Percentiles rank a stretch among this genome's conserved stretches.
phyloP scores from a whole-genome alignment of 2,329 filamentous ascomycete species.

The Sporothrix mexicana region DNA sequence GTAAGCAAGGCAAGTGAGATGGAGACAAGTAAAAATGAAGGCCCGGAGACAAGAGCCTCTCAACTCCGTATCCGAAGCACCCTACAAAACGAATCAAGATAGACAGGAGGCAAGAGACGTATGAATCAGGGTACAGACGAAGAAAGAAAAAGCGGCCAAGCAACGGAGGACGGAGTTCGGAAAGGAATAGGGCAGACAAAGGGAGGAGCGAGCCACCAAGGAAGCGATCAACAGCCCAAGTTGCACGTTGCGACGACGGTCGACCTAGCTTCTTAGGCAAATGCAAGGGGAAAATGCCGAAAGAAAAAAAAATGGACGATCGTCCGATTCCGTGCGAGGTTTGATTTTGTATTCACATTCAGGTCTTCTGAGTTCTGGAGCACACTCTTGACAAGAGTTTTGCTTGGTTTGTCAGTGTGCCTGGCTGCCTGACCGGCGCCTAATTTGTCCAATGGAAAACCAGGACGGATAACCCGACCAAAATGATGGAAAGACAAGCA shows the following conservation, averaged over 20 bases:
- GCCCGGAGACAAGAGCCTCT: background rate
- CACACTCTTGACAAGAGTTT: too few relatives aligned
- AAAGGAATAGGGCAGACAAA: slow-evolving; percentile 6
- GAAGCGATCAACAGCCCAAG: background rate
- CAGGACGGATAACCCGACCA: background rate
- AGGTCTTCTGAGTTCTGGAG: too few relatives aligned
- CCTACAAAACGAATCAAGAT: background rate
- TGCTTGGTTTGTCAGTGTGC: too few relatives aligned
- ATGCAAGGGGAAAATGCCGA: too few relatives aligned
- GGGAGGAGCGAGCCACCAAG: background rate
- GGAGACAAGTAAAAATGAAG: background rate
- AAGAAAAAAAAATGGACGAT: background rate
- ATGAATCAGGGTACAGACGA: background rate
- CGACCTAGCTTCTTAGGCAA: too few relatives aligned
- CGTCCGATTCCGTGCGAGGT: background rate
- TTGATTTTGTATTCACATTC: background rate
- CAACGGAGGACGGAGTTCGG: background rate
- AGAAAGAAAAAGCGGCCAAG: background rate
- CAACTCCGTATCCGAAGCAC: background rate
- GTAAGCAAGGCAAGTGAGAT: too few relatives aligned
- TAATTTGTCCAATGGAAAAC: slow-evolving; percentile 19
- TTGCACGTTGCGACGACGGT: too few relatives aligned
- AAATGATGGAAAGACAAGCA: background rate
- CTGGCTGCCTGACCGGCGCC: slow-evolving; percentile 6
- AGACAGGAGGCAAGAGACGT: background rate